phyloP scores from a whole-genome alignment of 1,284 basidiomycete genomes.

The Neolentinus lepideus region DNA sequence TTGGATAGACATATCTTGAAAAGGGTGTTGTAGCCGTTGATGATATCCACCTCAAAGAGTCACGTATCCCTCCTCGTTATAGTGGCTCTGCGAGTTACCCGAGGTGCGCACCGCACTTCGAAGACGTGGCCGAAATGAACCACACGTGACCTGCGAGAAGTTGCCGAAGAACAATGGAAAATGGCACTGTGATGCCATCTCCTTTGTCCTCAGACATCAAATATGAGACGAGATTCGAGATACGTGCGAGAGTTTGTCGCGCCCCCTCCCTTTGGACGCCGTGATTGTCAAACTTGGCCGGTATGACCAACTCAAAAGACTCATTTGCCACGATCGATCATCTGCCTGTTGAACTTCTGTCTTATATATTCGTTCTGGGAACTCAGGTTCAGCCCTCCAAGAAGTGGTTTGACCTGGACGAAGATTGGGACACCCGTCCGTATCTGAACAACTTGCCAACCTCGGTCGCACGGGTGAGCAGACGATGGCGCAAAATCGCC shows the following conservation, averaged over 20 bases:
- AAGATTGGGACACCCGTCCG: conserved; percentile 23
- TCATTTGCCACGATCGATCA: background rate
- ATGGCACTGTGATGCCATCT: background rate
- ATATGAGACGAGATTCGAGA: background rate
- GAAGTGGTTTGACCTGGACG: conserved; percentile 9
- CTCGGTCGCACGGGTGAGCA: conserved; percentile 36
- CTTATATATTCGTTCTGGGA: conserved; percentile 38
- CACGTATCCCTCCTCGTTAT: too few species aligned
- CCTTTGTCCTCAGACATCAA: background rate
- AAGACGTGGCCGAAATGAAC: background rate
- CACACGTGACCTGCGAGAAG: background rate
- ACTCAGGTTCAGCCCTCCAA: conserved; percentile 14
- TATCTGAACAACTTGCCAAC: conserved; percentile 34
- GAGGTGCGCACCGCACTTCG: background rate
- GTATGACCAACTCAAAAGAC: background rate
- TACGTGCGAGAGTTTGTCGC: background rate
- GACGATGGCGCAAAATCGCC: conserved; percentile 42
- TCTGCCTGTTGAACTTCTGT: conserved; percentile 44
- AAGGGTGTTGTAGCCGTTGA: background rate
- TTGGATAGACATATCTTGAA: background rate
- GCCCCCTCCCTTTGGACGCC: too few species aligned
- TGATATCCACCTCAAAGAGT: too few species aligned
- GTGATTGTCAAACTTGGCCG: too few species aligned
- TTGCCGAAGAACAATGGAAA: background rate
- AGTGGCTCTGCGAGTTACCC: background rate